Evolutionary conservation across 2,329 filamentous ascomycete genomes (phyloP).

Genomic region (Sarocladiaceae sp.): DNA sequence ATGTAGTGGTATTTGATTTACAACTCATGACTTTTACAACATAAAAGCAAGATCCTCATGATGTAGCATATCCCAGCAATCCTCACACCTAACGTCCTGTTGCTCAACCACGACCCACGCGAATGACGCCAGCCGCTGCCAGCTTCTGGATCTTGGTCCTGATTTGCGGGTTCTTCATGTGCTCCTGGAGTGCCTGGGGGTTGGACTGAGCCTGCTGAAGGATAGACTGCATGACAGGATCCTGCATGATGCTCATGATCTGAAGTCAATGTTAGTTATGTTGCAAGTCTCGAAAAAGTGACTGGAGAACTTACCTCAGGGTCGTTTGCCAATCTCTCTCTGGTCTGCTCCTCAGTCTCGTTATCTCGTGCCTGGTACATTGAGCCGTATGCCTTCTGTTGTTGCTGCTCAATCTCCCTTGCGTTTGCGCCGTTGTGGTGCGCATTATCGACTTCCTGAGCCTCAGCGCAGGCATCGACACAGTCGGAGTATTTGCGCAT

Average conservation of each 20-base stretch:
- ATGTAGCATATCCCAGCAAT: neutral
- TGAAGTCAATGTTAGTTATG: slow-evolving; percentile 16
- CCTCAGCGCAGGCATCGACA: slow-evolving; percentile 82
- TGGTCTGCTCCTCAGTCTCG: slow-evolving; percentile 93
- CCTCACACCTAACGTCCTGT: too few species aligned
- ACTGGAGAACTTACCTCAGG: slow-evolving; percentile 65
- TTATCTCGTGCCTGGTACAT: slow-evolving; percentile 91
- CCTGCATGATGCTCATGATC: slow-evolving; percentile 89
- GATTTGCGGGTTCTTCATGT: slow-evolving; percentile 90
- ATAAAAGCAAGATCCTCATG: neutral
- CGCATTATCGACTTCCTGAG: slow-evolving; percentile 69
- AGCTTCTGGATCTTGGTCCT: slow-evolving; percentile 90
- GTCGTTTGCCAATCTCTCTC: slow-evolving; percentile 83
- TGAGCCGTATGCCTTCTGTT: slow-evolving; percentile 84
- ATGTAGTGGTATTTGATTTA: too few species aligned
- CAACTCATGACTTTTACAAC: slow-evolving; percentile 2
- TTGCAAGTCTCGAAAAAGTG: neutral
- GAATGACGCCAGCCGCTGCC: slow-evolving; percentile 87
- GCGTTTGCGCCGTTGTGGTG: slow-evolving; percentile 69
- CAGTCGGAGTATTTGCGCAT: slow-evolving; percentile 99
- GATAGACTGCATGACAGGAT: slow-evolving; percentile 97
- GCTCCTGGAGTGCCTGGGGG: slow-evolving; percentile 87
- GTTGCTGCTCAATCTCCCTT: slow-evolving; percentile 88
- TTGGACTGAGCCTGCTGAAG: slow-evolving; percentile 94
- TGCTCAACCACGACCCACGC: slow-evolving; percentile 49